Evolutionary conservation across 1,139 yeast species (phyloP), one percentile per base, ranked within the genome.

Genomic region (Hanseniaspora sp.): DNA sequence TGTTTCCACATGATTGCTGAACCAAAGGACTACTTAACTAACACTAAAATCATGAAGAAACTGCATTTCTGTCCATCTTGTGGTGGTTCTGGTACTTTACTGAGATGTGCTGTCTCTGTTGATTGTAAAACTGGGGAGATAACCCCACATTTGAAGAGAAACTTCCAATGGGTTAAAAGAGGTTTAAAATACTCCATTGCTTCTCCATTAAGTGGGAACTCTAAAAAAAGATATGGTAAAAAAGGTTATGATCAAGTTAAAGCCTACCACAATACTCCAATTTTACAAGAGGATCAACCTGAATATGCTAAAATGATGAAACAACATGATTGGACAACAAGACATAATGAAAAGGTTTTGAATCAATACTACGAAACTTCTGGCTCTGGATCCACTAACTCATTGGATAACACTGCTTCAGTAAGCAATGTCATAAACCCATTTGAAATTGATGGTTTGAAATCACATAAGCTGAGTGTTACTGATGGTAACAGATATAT

Each of bases 361-460:
- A 82, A 83, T 62, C 88, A 87, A 64, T 92, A 95, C 85, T 80
- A 88, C 55, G 96, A 96, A 33, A 46, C 47, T 4, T 31, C 46
- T 13, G 53, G 52, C 38, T 18, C 44, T n/a, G 95, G 95, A 18
- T 96, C 95, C 5, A 28, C 46, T 13, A 43, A 34, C 11, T n/a
- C 41, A 6, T 28, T 51, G 1, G 54, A 51, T 15, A 51, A 51
- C 45, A 46, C 52, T 2, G 48, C 69, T 12, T 83, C 95, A 57
- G 96, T 95, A 7, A 97, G 90, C 63, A 83, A 86, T 62, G 82
- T 80, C 62, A 80, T 83, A 56, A 83, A 95, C n/a, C 97, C 98
- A 9, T 92, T 92, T 69, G 84, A 88, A 7, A 75, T 79, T 45
- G 79, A 82, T 53, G 79, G 79, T 2, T 72, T 78, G 41, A 76